A percentile compares a stretch with the other conserved stretches of the same genome.
Evolutionary conservation across 2,329 filamentous ascomycete species (phyloP).

Genomic region (Penicillium sp.): DNA sequence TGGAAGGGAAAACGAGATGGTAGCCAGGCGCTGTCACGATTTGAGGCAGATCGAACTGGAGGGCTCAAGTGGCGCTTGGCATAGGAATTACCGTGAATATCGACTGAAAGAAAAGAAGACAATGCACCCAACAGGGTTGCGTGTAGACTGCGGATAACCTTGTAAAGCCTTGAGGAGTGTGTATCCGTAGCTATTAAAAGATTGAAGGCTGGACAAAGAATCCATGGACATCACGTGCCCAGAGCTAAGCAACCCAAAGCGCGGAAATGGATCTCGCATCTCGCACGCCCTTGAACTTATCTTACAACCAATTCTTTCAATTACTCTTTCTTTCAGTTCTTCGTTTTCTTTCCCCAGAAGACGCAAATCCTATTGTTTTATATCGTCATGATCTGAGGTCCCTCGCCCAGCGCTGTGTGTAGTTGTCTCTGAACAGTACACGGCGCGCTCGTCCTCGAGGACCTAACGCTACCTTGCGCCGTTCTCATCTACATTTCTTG

Average conservation of each 20-base stretch:
- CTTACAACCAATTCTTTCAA: conserved; percentile 6
- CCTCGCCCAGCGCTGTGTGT: conserved; percentile 22
- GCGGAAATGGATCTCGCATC: conserved; percentile 15
- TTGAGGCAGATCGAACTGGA: conserved; percentile 12
- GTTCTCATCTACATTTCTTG: conserved; percentile 4
- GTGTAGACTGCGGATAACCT: neutral
- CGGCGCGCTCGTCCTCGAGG: conserved; percentile 13
- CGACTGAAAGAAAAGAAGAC: neutral
- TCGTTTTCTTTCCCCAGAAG: neutral
- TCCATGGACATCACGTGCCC: conserved; percentile 13
- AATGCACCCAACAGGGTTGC: neutral
- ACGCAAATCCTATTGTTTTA: conserved; percentile 3
- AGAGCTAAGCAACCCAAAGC: conserved; percentile 13
- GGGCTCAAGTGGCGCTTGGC: neutral
- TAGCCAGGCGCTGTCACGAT: neutral
- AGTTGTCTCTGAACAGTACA: conserved; percentile 23
- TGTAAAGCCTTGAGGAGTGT: neutral
- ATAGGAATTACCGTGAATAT: conserved; percentile 1
- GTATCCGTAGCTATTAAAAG: conserved; percentile 2
- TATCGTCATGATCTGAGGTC: conserved; percentile 23
- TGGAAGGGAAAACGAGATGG: conserved; percentile 1
- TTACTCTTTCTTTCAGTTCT: conserved; percentile 8
- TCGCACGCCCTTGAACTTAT: conserved; percentile 12
- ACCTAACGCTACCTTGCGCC: conserved; percentile 13
- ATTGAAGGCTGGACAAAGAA: conserved; percentile 5